A percentile compares a stretch with the other conserved stretches of the same genome.
Evolutionary conservation across 2,329 filamentous ascomycete genomes (phyloP).

Genomic region (Fusarium veterinarium): DNA sequence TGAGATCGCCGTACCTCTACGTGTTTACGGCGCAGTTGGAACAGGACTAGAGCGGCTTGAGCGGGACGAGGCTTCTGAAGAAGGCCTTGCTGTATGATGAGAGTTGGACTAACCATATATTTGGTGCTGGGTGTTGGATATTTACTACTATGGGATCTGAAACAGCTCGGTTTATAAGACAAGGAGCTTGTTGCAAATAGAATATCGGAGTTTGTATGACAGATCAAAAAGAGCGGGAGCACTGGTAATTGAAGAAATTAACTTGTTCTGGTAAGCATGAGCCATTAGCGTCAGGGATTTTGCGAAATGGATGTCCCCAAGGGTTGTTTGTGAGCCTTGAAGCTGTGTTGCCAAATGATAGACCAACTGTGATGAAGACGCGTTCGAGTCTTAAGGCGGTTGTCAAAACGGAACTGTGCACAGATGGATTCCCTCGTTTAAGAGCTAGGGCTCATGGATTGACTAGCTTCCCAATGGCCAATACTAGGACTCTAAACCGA

Average conservation of each 20-base stretch:
- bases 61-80: constrained; percentile 64
- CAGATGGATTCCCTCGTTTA: constrained; percentile 1
- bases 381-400: constrained; percentile 4
- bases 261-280: constrained; percentile 16
- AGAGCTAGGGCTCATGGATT: constrained; percentile 21
- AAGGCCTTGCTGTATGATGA: constrained; percentile 55
- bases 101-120: constrained; percentile 22
- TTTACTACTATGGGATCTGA: constrained; percentile 11
- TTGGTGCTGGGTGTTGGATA: constrained; percentile 29
- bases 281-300: constrained; percentile 11
- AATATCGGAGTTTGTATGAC: constrained; percentile 21
- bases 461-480: constrained; percentile 26
- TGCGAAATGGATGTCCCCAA: constrained; percentile 12
- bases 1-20: constrained; percentile 85
- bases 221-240: constrained; percentile 28
- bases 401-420: constrained; percentile 13
- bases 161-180: constrained; percentile 17
- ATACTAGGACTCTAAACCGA: constrained; percentile 15
- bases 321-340: constrained; percentile 10
- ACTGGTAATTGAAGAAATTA: constrained; percentile 14
- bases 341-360: neutral
- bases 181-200: constrained; percentile 13
- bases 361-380: constrained; percentile 1
- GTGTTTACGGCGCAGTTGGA: constrained; percentile 77
- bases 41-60: constrained; percentile 67